Conservation (phyloP, 225 moss, liverwort and hornwort genomes). For the Asterella californica region DNA sequence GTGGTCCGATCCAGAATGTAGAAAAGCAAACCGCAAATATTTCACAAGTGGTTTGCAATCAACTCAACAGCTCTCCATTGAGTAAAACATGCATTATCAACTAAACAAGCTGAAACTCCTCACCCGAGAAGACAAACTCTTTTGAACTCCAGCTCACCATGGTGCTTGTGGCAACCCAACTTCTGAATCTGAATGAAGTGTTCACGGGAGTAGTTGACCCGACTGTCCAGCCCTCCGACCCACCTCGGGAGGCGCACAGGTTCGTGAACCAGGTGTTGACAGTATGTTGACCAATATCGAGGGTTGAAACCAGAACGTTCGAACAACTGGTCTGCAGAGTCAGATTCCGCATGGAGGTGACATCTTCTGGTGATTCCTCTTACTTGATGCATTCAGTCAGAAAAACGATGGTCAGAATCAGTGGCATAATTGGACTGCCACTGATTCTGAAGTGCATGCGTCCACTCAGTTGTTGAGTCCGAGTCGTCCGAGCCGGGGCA, state of each 20-base stretch:
- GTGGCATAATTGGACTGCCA: not conserved
- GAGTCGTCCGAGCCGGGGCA: slow-evolving; percentile 45
- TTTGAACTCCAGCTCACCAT: not conserved
- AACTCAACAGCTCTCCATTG: not conserved
- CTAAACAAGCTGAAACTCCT: not conserved
- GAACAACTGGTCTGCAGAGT: not conserved
- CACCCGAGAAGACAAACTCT: not conserved
- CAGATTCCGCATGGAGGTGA: no score
- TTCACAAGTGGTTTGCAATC: not conserved
- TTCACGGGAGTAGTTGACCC: not conserved
- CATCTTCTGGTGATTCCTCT: slow-evolving; percentile 28
- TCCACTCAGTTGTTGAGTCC: slow-evolving; percentile 3
- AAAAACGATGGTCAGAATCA: slow-evolving; percentile 46
- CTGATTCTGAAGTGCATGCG: slow-evolving; percentile 4
- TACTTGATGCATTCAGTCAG: slow-evolving; percentile 81
- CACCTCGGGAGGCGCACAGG: not conserved
- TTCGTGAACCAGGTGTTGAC: not conserved
- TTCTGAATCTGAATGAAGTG: not conserved
- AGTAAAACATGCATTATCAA: not conserved
- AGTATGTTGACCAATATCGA: not conserved
- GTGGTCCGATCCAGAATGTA: not conserved
- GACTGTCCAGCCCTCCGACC: not conserved
- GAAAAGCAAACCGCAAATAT: not conserved
- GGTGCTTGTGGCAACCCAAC: not conserved
- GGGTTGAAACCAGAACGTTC: not conserved